Conservation (phyloP, 495 filamentous ascomycete genomes). For the Cudoniella acicularis region DNA sequence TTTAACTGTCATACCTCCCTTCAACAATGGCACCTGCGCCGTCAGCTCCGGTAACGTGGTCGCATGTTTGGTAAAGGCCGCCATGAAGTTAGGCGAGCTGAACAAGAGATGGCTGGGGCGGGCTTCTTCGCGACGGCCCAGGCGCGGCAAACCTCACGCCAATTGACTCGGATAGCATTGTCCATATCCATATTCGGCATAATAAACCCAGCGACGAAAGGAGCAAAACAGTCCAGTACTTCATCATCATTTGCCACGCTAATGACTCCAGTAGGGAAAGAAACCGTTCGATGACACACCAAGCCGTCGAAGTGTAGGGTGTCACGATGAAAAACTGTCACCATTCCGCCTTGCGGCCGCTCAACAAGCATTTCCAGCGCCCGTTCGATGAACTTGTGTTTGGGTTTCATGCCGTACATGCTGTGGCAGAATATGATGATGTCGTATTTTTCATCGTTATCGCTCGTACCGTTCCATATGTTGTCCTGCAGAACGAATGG, state of each 20-base stretch:
- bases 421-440: constrained; percentile 61
- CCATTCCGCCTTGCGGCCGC: constrained; percentile 41
- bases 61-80: constrained; percentile 47
- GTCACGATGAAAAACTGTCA: constrained; percentile 55
- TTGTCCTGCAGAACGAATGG: constrained; percentile 39
- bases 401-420: constrained; percentile 59
- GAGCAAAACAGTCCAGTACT: constrained; percentile 48
- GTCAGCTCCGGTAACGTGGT: constrained; percentile 45
- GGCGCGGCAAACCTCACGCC: constrained; percentile 50
- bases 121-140: constrained; percentile 42
- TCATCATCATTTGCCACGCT: constrained; percentile 44
- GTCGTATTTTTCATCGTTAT: constrained; percentile 45
- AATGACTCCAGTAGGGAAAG: constrained; percentile 48
- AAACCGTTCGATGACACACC: constrained; percentile 47
- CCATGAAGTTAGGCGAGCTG: constrained; percentile 50
- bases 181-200: constrained; percentile 36
- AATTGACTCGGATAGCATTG: constrained; percentile 36
- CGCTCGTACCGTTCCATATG: constrained; percentile 26
- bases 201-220: constrained; percentile 49
- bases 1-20: constrained; percentile 40
- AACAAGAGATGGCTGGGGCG: constrained; percentile 44
- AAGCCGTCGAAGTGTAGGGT: constrained; percentile 45
- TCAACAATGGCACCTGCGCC: constrained; percentile 41
- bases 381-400: constrained; percentile 41
- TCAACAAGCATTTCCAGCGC: constrained; percentile 50